Evolutionary conservation across 1,139 yeast species (phyloP), one percentile per base, ranked within the genome.

Genomic region (Pichia sp.): DNA sequence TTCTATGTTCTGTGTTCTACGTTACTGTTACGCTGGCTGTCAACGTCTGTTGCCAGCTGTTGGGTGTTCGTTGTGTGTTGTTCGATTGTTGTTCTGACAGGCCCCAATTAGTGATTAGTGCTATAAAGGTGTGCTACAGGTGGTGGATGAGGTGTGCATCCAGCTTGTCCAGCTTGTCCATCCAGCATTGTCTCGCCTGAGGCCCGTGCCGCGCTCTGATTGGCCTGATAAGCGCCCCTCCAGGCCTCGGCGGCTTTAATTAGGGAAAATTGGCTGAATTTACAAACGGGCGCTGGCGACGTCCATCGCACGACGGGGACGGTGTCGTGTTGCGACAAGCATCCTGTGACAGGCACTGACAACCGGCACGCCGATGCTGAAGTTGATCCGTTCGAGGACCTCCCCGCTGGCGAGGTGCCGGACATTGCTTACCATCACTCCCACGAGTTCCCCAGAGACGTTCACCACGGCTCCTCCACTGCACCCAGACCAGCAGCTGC

Each of bases 391-490:
- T n/a, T 17, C 31, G 8, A 44, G 24, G 11, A 39, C 33, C 18
- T 44, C 43, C 4, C 43, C 47, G 9, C 34, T 21, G n/a, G 12
- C 40, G 4, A 39, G 12, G 7, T 22, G 35, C 19, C 40, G 30
- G 9, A 28, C 34, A 24, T 44, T 44, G 24, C 34, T 27, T 9
- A 38, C 48, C 46, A 42, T 42, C 15, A 41, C 17, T 3, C 38
- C 42, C 14, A 42, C 28, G 9, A 45, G 35, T 34, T 34, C 34
- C 10, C 44, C 45, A 2, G 9, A 10, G 3, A 4, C 14, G n/a
- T 31, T 40, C 6, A 41, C 34, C n/a, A 42, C 27, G 18, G 45
- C 44, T 2, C 48, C 45, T 12, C 48, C 45, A 21, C 42, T 36
- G 19, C 42, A 41, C 4, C 45, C 45, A 2, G 38, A 22, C 45